Percentiles rank a stretch among this genome's conserved stretches.
phyloP scores from a whole-genome alignment of 176 grass and related monocot genomes.

The Rhipidocladum racemiflorum region DNA sequence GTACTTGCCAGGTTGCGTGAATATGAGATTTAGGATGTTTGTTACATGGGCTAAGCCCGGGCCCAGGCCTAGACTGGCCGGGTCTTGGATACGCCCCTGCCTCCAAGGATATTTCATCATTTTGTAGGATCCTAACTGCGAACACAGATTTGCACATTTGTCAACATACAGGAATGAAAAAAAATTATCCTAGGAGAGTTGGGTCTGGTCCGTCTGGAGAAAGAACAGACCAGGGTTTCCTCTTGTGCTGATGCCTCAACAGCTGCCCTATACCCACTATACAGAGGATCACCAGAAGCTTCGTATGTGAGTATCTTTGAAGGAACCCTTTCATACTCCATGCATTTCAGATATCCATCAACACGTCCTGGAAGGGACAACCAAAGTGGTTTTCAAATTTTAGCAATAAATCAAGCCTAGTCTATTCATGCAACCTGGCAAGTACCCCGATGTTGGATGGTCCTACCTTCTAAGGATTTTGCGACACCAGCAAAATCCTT shows the following conservation, averaged over 20 bases:
- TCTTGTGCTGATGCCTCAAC: slow-evolving; percentile 77
- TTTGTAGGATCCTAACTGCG: slow-evolving; percentile 84
- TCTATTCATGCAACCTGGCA: not conserved
- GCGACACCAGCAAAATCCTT: slow-evolving; percentile 74
- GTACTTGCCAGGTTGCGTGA: too few species aligned
- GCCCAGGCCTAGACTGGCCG: too few species aligned
- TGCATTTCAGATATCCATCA: slow-evolving; percentile 77
- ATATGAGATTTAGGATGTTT: too few species aligned
- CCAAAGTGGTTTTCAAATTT: not conserved
- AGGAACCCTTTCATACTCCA: slow-evolving; percentile 85
- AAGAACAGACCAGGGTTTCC: slow-evolving; percentile 63
- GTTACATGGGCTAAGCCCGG: too few species aligned
- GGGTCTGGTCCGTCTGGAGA: not conserved
- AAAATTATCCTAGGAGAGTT: not conserved
- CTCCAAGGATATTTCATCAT: slow-evolving; percentile 89
- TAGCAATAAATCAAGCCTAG: not conserved
- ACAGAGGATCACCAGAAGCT: slow-evolving; percentile 82
- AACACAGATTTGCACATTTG: not conserved
- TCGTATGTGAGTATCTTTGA: slow-evolving; percentile 89
- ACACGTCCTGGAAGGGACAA: slow-evolving; percentile 60
- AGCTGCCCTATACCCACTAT: slow-evolving; percentile 81
- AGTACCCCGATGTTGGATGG: not conserved
- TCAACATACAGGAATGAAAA: not conserved
- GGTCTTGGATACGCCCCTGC: too few species aligned
- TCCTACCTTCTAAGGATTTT: slow-evolving; percentile 84